A percentile compares a stretch with the other conserved stretches of the same genome.
phyloP scores from a whole-genome alignment of 2,329 filamentous ascomycete species.

The Penicillium sp. region DNA sequence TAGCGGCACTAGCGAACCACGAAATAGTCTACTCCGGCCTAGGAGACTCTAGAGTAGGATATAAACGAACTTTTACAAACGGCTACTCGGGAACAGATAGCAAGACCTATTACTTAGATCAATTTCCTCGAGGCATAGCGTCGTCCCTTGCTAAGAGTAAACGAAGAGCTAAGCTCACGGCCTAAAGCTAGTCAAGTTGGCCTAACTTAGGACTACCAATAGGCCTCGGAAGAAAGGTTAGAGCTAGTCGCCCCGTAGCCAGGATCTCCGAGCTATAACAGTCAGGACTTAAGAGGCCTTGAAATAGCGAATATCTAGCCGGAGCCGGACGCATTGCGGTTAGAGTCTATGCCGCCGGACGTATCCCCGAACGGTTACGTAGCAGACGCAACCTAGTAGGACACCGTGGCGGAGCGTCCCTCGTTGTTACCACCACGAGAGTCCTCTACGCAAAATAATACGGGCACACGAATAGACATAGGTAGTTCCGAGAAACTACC shows the following conservation, averaged over 20 bases:
- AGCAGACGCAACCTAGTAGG: not conserved
- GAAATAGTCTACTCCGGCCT: not conserved
- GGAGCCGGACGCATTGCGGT: not conserved
- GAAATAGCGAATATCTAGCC: not conserved
- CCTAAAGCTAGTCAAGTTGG: not conserved
- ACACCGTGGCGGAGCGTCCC: too few species aligned
- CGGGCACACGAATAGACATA: too few species aligned
- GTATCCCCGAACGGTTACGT: not conserved
- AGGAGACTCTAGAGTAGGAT: constrained; percentile 8
- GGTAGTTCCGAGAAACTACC: not conserved
- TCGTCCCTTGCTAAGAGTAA: not conserved
- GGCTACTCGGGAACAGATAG: constrained; percentile 1
- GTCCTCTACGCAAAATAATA: too few species aligned
- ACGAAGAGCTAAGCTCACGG: constrained; percentile 1
- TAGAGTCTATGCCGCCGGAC: not conserved
- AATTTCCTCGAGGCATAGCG: constrained; percentile 9
- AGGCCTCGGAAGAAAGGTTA: too few species aligned
- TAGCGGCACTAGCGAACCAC: constrained; percentile 1
- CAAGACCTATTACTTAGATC: constrained; percentile 6
- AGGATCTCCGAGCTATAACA: not conserved
- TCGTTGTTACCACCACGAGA: too few species aligned
- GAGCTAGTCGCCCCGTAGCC: not conserved
- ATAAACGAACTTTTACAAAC: constrained; percentile 7
- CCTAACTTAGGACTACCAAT: not conserved
- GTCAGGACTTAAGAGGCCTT: not conserved